Conservation (phyloP, 2,329 filamentous ascomycete species). For the Iodosphaeria phyllophila region DNA sequence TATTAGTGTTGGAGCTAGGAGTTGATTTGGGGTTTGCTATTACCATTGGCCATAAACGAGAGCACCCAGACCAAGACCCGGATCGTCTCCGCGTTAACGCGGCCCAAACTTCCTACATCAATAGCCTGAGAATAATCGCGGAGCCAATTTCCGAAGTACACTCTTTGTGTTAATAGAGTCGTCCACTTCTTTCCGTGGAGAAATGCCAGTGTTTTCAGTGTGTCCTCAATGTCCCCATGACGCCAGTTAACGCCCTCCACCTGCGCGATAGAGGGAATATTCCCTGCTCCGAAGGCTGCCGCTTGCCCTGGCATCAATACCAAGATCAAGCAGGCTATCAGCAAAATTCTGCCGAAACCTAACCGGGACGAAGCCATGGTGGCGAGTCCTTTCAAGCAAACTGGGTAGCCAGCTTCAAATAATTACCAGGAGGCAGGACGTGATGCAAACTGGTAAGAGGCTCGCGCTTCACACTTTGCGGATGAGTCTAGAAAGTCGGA, state of each 20-base stretch:
- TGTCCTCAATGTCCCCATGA: constrained; percentile 66
- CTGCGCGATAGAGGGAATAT: constrained; percentile 45
- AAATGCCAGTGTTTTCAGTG: constrained; percentile 60
- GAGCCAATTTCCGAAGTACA: constrained; percentile 78
- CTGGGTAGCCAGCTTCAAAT: too few relatives aligned
- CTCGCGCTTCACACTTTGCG: too few relatives aligned
- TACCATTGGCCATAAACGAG: constrained; percentile 64
- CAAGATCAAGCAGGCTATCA: constrained; percentile 32
- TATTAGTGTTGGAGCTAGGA: too few relatives aligned
- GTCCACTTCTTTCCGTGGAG: constrained; percentile 75
- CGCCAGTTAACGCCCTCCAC: constrained; percentile 53
- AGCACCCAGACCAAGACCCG: constrained; percentile 66
- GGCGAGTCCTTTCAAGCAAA: constrained; percentile 2
- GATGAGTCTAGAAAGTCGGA: too few relatives aligned
- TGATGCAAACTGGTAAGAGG: too few relatives aligned
- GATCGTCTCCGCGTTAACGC: constrained; percentile 60
- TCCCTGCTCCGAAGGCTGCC: constrained; percentile 48
- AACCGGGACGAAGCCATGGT: constrained; percentile 27
- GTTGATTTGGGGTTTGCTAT: too few relatives aligned
- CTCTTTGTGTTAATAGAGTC: constrained; percentile 55
- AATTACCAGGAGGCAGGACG: neutral
- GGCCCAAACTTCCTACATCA: constrained; percentile 64
- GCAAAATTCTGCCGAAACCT: constrained; percentile 30
- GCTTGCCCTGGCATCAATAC: constrained; percentile 36
- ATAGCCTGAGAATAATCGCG: constrained; percentile 73